phyloP scores from a whole-genome alignment of 2,329 filamentous ascomycete genomes.

The Trichoderma semiorbis region DNA sequence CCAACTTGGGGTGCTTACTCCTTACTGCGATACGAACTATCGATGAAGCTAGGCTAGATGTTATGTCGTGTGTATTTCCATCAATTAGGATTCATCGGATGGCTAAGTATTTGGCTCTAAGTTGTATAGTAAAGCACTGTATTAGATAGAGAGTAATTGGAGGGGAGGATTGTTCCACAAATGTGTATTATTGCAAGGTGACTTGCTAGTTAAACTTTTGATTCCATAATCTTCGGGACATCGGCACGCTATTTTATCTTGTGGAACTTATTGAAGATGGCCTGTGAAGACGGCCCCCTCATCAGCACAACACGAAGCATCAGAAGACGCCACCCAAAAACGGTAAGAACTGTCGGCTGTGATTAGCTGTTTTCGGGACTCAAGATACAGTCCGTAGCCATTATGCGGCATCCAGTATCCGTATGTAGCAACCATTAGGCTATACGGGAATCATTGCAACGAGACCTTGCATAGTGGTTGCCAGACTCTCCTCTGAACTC shows the following conservation, averaged over 20 bases:
- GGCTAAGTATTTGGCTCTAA: no score
- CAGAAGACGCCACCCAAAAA: neutral
- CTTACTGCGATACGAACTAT: neutral
- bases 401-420: no score
- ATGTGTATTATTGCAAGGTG: neutral
- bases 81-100: no score
- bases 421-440: no score
- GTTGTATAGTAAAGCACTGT: neutral
- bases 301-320: neutral
- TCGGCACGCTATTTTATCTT: neutral
- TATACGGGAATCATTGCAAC: neutral
- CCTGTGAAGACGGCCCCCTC: neutral
- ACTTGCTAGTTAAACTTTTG: neutral
- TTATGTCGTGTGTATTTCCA: no score
- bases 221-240: neutral
- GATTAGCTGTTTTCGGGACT: neutral
- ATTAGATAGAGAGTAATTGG: neutral
- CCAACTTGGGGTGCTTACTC: neutral
- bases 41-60: no score
- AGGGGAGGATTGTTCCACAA: neutral
- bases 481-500: neutral
- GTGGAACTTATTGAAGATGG: neutral
- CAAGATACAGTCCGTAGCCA: neutral
- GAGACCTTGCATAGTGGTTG: neutral
- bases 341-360: neutral